phyloP scores from a whole-genome alignment of 768 basidiomycete species.

The Gyrodon lividus region DNA sequence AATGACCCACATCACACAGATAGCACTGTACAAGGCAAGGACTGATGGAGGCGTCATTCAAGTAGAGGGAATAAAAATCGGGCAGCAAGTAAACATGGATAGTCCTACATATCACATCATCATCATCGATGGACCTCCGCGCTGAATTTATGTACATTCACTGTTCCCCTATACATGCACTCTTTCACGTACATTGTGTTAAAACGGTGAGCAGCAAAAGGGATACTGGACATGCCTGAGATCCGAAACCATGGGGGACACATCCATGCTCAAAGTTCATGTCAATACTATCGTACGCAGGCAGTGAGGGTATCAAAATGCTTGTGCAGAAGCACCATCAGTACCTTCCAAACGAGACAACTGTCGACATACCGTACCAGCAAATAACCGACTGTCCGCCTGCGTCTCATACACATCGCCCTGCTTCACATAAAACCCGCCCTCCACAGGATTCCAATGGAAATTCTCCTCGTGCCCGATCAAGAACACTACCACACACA shows the following conservation, averaged over 20 bases:
- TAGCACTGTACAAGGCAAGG: no score
- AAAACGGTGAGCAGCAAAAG: conserved; percentile 10
- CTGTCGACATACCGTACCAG: conserved; percentile 41
- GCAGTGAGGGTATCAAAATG: neutral
- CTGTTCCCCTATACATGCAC: conserved; percentile 8
- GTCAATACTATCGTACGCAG: neutral
- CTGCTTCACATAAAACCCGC: conserved; percentile 37
- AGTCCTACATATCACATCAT: conserved; percentile 7
- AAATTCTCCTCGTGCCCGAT: conserved; percentile 56
- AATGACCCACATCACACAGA: no score
- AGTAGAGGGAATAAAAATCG: neutral
- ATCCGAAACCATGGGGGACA: neutral
- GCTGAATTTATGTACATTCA: conserved; percentile 10
- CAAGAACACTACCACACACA: conserved; percentile 57
- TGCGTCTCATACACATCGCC: conserved; percentile 45
- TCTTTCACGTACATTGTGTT: conserved; percentile 6
- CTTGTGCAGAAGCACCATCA: neutral
- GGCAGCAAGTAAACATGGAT: conserved; percentile 13
- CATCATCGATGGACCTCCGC: conserved; percentile 1
- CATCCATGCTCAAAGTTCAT: neutral
- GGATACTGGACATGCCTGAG: neutral
- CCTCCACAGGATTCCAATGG: conserved; percentile 44
- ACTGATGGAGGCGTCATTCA: no score
- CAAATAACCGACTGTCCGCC: conserved; percentile 41
- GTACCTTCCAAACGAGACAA: neutral